Conservation (phyloP, 148 eudicot species). For the Spergularia marina region DNA sequence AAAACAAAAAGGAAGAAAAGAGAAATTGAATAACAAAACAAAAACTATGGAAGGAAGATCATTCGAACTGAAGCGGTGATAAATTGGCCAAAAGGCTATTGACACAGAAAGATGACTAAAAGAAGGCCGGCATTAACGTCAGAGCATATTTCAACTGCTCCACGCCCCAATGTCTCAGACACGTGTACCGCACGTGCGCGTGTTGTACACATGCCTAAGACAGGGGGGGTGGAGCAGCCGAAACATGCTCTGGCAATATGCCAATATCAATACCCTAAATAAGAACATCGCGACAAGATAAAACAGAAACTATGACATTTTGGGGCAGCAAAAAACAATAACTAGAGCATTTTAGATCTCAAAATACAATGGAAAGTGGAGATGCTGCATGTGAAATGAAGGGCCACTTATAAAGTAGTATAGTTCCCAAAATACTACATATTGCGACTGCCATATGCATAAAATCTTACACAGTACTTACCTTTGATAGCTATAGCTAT, state of each 20-base stretch:
- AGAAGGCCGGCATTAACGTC: neutral
- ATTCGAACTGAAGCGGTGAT: neutral
- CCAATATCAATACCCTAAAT: too few species aligned
- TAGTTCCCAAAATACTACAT: neutral
- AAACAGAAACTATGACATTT: too few species aligned
- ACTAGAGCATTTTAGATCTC: neutral
- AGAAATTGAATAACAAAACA: neutral
- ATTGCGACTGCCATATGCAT: neutral
- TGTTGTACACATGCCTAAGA: too few species aligned
- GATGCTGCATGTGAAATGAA: neutral
- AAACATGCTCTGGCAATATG: too few species aligned
- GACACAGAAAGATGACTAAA: neutral
- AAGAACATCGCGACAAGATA: too few species aligned
- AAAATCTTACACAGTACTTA: neutral
- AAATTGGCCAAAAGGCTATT: neutral
- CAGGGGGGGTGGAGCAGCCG: too few species aligned
- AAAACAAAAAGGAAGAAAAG: neutral
- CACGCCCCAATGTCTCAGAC: too few species aligned
- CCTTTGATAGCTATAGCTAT: neutral
- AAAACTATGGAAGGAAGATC: neutral
- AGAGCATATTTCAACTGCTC: too few species aligned
- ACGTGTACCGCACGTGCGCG: too few species aligned
- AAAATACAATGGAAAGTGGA: neutral
- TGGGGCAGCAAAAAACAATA: neutral
- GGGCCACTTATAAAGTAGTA: neutral